phyloP scores from a whole-genome alignment of 1,139 yeast species.

The Yamadazyma friedrichii region DNA sequence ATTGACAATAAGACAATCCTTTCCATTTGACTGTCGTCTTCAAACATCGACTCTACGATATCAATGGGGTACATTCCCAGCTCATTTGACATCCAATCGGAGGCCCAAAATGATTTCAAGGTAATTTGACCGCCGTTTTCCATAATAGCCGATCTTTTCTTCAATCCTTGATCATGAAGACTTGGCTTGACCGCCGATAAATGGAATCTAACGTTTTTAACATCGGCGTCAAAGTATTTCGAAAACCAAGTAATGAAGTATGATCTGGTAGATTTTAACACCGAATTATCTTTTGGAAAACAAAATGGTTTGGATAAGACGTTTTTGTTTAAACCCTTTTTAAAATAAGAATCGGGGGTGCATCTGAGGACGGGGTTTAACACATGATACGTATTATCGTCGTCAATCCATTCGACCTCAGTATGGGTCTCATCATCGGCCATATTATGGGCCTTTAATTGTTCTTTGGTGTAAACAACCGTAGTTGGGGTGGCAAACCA shows the following conservation, averaged over 20 bases:
- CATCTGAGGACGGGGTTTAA: constrained; percentile 82
- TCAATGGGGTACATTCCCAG: constrained; percentile 66
- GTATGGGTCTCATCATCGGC: constrained; percentile 53
- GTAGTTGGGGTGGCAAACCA: constrained; percentile 74
- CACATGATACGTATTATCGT: constrained; percentile 65
- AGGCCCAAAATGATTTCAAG: constrained; percentile 55
- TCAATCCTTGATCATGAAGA: constrained; percentile 53
- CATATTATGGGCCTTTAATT: constrained; percentile 70
- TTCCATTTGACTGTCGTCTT: constrained; percentile 36
- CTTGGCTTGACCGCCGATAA: constrained; percentile 63
- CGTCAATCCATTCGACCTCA: constrained; percentile 56
- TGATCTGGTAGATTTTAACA: constrained; percentile 55
- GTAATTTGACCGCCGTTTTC: constrained; percentile 39
- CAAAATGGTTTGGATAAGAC: constrained; percentile 72
- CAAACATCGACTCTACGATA: constrained; percentile 61
- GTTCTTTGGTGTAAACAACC: constrained; percentile 51
- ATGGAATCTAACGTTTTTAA: constrained; percentile 63
- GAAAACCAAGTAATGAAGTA: constrained; percentile 84
- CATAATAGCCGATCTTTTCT: constrained; percentile 36
- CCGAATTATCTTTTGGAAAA: constrained; percentile 64
- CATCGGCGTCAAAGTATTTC: constrained; percentile 50
- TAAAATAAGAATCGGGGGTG: constrained; percentile 71
- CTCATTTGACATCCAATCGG: constrained; percentile 69
- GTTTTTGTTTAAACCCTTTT: constrained; percentile 62
- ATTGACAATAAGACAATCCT: constrained; percentile 56